Evolutionary conservation across 2,329 filamentous ascomycete genomes (phyloP), one percentile per base, ranked within the genome.

Genomic region (Cladophialophora yegresii): DNA sequence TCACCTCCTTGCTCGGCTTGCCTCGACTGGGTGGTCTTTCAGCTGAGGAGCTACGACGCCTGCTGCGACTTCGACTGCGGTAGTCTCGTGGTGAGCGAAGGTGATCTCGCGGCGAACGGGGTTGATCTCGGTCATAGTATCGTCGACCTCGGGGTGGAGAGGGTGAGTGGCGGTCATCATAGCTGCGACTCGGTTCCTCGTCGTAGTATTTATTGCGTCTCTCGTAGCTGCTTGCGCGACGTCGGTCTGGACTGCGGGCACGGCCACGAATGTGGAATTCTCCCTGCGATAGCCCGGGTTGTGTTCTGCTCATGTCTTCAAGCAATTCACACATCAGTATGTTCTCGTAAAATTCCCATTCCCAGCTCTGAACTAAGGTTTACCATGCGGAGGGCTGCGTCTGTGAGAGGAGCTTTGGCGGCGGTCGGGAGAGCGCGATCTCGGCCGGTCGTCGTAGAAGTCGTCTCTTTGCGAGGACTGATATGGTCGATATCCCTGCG

Each of bases 1-100:
- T 82, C 20, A 82, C 74, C 71, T 82, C 81, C 69, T 77, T 77
- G 67, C 79, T 82, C 60, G 81, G 79, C 51, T 75, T 75, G 28
- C 76, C 78, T 45, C 77, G 71, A 63, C 74, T 74, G 43, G 75
- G 76, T 58, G 75, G 71, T 66, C 76, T 75, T n/a, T 75, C 75
- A 51, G 71, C 73, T 56, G 75, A 74, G 51, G 75, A 74, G 40
- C 76, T 71, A 7, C 68, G 60, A 55, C 67, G 71, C 47, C 70
- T 69, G 57, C 71, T 70, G 40, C 70, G 69, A 67, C 73, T 80
- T 45, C 69, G 69, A 55, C 72, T 75, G 12, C 66, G 69, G 26
- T 73, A 68, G 64, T 78, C 76, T 51, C 69, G 71, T 51, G 57
- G 47, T n/a, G 78, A 80, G 36, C 74, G 75, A 69, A 82, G 81